These are phyloP conservation scores for Silene coronaria DNA, from an alignment of 179 eudicot species.

Conservation along the genomic window DNA sequence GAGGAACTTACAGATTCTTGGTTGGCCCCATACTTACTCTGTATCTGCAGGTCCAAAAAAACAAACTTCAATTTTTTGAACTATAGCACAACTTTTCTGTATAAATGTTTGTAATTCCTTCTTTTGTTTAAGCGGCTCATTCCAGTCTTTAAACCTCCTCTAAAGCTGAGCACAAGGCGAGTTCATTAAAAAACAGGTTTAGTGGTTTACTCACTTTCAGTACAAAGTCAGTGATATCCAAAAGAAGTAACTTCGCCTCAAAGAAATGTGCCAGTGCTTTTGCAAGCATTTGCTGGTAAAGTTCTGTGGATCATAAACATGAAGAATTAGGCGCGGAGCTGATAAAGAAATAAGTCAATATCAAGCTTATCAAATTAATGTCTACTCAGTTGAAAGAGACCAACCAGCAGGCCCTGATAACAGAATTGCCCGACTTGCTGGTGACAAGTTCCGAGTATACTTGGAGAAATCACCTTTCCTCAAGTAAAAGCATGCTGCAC, in stretches of 20 bases:
- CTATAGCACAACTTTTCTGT: not conserved
- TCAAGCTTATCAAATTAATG: not conserved
- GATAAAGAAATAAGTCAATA: not conserved
- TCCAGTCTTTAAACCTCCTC: not conserved
- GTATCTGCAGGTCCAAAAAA: slow-evolving; percentile 49
- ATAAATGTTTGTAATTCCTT: not conserved
- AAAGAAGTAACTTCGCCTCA: slow-evolving; percentile 65
- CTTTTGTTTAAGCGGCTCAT: not conserved
- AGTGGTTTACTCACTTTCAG: slow-evolving; percentile 43
- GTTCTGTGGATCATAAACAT: slow-evolving; percentile 40
- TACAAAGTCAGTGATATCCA: slow-evolving; percentile 72
- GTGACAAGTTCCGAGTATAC: slow-evolving; percentile 76
- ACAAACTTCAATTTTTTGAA: slow-evolving; percentile 2
- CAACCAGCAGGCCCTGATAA: slow-evolving; percentile 90
- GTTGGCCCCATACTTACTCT: slow-evolving; percentile 71
- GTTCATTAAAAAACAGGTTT: not conserved
- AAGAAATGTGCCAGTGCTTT: slow-evolving; percentile 84
- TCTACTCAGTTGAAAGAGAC: slow-evolving; percentile 20
- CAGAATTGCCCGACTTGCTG: slow-evolving; percentile 82
- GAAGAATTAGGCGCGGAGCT: not conserved
- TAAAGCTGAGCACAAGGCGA: not conserved
- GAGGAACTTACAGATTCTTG: slow-evolving; percentile 58
- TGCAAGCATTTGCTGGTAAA: slow-evolving; percentile 84
- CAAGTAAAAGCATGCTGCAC: slow-evolving; percentile 90
- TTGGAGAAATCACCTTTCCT: slow-evolving; percentile 78